Conservation (phyloP, 768 basidiomycete genomes). For the Leccinum disarticulatum region DNA sequence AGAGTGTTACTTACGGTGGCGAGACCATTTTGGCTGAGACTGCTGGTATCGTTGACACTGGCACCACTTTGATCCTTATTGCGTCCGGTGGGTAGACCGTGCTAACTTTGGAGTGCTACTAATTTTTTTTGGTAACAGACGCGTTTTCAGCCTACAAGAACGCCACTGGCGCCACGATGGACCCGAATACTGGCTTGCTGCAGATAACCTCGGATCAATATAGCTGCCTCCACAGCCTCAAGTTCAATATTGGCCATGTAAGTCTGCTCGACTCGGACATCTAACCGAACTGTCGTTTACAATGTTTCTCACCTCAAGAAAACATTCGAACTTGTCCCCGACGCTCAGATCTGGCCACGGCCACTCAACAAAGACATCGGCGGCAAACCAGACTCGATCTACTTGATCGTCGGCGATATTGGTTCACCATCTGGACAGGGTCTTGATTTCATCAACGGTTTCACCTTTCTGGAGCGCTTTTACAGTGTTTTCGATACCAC, state of each 20-base stretch:
- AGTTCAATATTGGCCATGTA: conserved; percentile 55
- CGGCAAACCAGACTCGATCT: conserved; percentile 36
- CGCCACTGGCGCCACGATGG: conserved; percentile 44
- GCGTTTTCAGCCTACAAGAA: conserved; percentile 44
- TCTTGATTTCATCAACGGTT: conserved; percentile 58
- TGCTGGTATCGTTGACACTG: conserved; percentile 63
- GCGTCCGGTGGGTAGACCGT: conserved; percentile 35
- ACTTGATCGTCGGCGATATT: conserved; percentile 38
- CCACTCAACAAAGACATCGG: conserved; percentile 45
- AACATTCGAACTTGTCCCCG: conserved; percentile 40
- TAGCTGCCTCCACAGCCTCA: conserved; percentile 48
- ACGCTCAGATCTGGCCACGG: conserved; percentile 44
- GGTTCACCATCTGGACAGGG: conserved; percentile 44
- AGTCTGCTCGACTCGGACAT: conserved; percentile 17
- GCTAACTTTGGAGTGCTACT: neutral
- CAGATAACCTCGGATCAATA: conserved; percentile 52
- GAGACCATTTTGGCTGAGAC: conserved; percentile 44
- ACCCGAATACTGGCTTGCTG: conserved; percentile 46
- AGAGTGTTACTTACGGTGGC: conserved; percentile 51
- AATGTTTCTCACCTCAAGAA: conserved; percentile 12
- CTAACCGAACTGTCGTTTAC: neutral
- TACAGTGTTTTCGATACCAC: conserved; percentile 43
- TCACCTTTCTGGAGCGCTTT: conserved; percentile 58
- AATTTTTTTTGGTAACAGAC: conserved; percentile 16
- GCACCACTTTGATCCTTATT: conserved; percentile 52